Base-by-base conservation (phyloP, 78 protist genomes). In the Speleostelium caveatum region DNA sequence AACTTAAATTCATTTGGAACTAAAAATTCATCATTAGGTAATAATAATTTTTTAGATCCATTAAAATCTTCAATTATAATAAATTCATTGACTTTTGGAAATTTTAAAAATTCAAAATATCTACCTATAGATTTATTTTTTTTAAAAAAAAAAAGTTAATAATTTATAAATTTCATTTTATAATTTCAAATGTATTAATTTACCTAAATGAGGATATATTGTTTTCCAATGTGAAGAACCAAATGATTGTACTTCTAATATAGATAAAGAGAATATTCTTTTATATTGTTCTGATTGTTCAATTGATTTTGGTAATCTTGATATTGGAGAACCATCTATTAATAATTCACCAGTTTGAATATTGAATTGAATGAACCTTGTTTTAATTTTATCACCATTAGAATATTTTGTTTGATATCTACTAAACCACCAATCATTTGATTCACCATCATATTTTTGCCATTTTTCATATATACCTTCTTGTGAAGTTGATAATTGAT, bases 31-130 rank as follows among this genome's bases (percentile, higher is more conserved):
- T 21, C 2, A 51, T 30, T 65, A 38, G 49, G 28, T 8, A n/a
- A 5, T 36, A 14, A 4, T 38, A 39, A 7, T n/a, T 7, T 35
- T 33, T 1, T 3, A 30, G 12, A n/a, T 8, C 36, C 19, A 36
- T 38, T 22, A 65, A 65, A 65, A 36, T 65, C 73, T 10, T 12
- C 73, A 65, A 21, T n/a, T n/a, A n/a, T n/a, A n/a, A n/a, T n/a
- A n/a, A n/a, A n/a, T n/a, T n/a, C n/a, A n/a, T n/a, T n/a, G n/a
- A n/a, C n/a, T n/a, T n/a, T n/a, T n/a, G n/a, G n/a, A n/a, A n/a
- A n/a, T 45, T 45, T 45, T 14, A 45, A 6, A 45, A 45, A 45
- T 10, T 45, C 53, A 45, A 45, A 45, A 10, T 14, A 45, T 45
- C 53, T 45, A 45, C 53, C 53, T n/a, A n/a, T n/a, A n/a, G n/a